phyloP scores from a whole-genome alignment of 139 green algal species.

The Micromonas commoda region DNA sequence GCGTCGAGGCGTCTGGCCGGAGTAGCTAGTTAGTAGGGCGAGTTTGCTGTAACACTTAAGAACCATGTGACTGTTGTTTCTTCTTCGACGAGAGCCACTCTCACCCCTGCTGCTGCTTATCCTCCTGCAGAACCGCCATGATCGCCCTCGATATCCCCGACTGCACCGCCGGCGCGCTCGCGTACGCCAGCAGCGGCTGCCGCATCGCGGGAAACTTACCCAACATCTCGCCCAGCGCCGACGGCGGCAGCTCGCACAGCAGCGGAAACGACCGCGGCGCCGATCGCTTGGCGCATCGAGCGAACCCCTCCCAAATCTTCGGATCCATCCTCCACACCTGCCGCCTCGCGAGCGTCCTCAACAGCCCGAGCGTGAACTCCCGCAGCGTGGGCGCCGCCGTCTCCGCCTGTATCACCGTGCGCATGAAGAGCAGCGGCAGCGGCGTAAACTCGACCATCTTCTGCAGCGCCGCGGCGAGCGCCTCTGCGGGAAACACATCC shows the following conservation, averaged over 20 bases:
- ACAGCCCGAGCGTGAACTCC: slow-evolving; percentile 23
- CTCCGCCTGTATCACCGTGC: slow-evolving; percentile 32
- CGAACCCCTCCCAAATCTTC: slow-evolving; percentile 30
- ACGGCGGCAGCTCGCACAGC: slow-evolving; percentile 12
- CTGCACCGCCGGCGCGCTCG: background rate
- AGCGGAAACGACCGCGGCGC: slow-evolving; percentile 27
- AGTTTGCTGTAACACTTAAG: too few species aligned
- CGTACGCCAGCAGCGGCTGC: background rate
- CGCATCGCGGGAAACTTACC: background rate
- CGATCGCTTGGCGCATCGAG: background rate
- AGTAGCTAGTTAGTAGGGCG: too few species aligned
- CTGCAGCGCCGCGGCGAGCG: slow-evolving; percentile 13
- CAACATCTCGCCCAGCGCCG: background rate
- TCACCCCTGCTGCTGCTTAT: background rate
- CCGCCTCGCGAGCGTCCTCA: slow-evolving; percentile 13
- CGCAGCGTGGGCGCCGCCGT: slow-evolving; percentile 10
- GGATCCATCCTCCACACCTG: slow-evolving; percentile 30
- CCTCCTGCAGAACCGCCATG: background rate
- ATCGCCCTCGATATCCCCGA: background rate
- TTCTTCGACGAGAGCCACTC: too few species aligned
- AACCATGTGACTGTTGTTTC: too few species aligned
- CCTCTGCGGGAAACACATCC: slow-evolving; percentile 4
- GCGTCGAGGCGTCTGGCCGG: too few species aligned
- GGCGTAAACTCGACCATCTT: slow-evolving; percentile 28
- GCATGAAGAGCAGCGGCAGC: slow-evolving; percentile 34